Base-by-base conservation (phyloP, 2,329 filamentous ascomycete species). In the Aspergillus floridensis region DNA sequence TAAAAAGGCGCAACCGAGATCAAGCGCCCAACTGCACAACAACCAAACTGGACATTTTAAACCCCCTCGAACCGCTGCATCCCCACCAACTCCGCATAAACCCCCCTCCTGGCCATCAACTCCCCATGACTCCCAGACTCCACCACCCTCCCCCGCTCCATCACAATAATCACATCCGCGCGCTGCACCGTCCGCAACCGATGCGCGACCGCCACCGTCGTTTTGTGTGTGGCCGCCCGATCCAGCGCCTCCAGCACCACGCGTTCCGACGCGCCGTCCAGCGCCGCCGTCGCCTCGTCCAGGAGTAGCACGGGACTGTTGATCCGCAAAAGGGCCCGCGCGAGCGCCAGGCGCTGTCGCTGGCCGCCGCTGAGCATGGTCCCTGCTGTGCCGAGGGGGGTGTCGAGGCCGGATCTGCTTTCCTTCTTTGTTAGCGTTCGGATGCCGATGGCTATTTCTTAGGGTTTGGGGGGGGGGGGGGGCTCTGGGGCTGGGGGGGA, bases 271-370 rank as follows among this genome's bases (percentile, higher is more conserved):
- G 38, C 5, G 14, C 38, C 67, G 55, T 72, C 70, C 16, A 72
- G 56, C 2, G 70, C 60, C 8, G 69, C 62, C 1, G 70, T 72
- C 4, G 70, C 70, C 64, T 72, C 70, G 58, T 72, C 70, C 11
- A 72, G 61, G 5, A 72, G 63, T n/a, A 96, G 81, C 7, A 44
- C 38, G 14, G 38, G 68, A 96, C 84, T 77, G 90, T 92, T 0
- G 91, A 91, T 68, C 95, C 88, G 14, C 88, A 91, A 88, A 56
- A 95, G 84, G 24, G 91, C 91, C 66, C 91, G 82, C 6, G 92
- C 91, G 72, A 96, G 93, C 5, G 91, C 90, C 67, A 96, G 92
- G 65, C 92, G 88, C 76, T 72, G 59, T 59, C 64, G 66, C 58
- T 67, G 66, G 47, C 70, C 63, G 60, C 70, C 61, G 47, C 58